Conservation (phyloP, 306 rosid species). For the Corylus heterophylla region DNA sequence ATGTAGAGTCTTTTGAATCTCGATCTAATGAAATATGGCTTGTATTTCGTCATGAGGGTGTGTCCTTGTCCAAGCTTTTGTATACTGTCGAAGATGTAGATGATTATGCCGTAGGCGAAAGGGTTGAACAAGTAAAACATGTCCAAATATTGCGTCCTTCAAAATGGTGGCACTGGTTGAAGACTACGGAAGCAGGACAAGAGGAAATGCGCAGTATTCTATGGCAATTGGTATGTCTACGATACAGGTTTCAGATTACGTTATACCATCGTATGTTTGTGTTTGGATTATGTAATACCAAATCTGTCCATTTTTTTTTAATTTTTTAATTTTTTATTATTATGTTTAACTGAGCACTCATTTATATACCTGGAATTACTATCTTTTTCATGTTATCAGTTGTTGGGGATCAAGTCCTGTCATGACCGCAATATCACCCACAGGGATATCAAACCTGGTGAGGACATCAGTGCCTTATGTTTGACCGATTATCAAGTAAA, state of each 20-base stretch:
- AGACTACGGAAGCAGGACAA: slow-evolving; percentile 86
- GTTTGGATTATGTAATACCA: slow-evolving; percentile 11
- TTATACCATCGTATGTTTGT: not conserved
- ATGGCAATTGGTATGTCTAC: slow-evolving; percentile 82
- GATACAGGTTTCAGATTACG: slow-evolving; percentile 1
- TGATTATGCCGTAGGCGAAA: slow-evolving; percentile 43
- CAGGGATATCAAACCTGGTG: slow-evolving; percentile 98
- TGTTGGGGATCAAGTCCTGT: slow-evolving; percentile 85
- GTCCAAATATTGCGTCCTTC: slow-evolving; percentile 74
- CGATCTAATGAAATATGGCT: slow-evolving; percentile 94
- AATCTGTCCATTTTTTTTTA: not conserved
- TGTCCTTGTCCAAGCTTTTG: slow-evolving; percentile 80
- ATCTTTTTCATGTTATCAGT: slow-evolving; percentile 47
- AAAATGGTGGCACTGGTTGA: slow-evolving; percentile 99
- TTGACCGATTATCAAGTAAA: slow-evolving; percentile 1
- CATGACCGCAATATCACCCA: slow-evolving; percentile 94
- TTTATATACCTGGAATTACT: slow-evolving; percentile 11
- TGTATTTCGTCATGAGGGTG: slow-evolving; percentile 78
- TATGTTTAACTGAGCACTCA: not conserved
- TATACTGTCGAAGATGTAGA: slow-evolving; percentile 65
- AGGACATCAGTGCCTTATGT: slow-evolving; percentile 33
- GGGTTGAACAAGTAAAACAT: slow-evolving; percentile 50
- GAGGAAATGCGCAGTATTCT: slow-evolving; percentile 79
- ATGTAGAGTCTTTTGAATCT: slow-evolving; percentile 91
- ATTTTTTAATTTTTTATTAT: not conserved